Evolutionary conservation across 208 protist species (phyloP).

Genomic region (Trypanosoma boissoni): DNA sequence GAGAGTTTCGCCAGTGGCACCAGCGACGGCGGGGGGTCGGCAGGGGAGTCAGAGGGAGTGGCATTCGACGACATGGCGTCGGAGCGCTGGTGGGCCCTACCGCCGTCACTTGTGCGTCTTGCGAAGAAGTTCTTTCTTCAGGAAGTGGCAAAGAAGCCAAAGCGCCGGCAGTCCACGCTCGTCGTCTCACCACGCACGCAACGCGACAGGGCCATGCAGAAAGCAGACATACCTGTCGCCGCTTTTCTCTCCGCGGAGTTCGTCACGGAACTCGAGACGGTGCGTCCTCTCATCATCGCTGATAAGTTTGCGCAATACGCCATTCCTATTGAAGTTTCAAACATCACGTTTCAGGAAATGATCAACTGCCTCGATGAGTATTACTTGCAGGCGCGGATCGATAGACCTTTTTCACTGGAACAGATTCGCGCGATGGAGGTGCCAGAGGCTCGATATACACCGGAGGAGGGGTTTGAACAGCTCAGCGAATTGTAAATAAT

Average conservation of each 20-base stretch:
- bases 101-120: constrained; percentile 48
- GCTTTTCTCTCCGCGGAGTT: constrained; percentile 58
- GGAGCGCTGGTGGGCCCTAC: constrained; percentile 53
- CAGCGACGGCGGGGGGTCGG: constrained; percentile 16
- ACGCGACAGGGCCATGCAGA: constrained; percentile 62
- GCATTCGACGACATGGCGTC: constrained; percentile 26
- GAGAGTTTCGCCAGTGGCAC: constrained; percentile 10
- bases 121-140: constrained; percentile 66
- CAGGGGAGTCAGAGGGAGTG: constrained; percentile 13
- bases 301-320: constrained; percentile 64
- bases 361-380: constrained; percentile 83
- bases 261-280: constrained; percentile 48
- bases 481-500: no score
- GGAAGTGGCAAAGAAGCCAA: constrained; percentile 45
- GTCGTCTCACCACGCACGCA: constrained; percentile 56
- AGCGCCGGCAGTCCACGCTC: constrained; percentile 48
- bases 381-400: constrained; percentile 57
- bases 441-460: constrained; percentile 23
- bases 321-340: constrained; percentile 69
- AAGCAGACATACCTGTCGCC: constrained; percentile 45
- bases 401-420: constrained; percentile 36
- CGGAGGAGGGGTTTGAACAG: neutral
- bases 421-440: constrained; percentile 48
- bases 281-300: constrained; percentile 46
- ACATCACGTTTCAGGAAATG: constrained; percentile 83